A percentile compares a stretch with the other conserved stretches of the same genome.
These are phyloP conservation scores for Cydonia oblonga DNA, from an alignment of 331 rosid species.

Conservation along the genomic window DNA sequence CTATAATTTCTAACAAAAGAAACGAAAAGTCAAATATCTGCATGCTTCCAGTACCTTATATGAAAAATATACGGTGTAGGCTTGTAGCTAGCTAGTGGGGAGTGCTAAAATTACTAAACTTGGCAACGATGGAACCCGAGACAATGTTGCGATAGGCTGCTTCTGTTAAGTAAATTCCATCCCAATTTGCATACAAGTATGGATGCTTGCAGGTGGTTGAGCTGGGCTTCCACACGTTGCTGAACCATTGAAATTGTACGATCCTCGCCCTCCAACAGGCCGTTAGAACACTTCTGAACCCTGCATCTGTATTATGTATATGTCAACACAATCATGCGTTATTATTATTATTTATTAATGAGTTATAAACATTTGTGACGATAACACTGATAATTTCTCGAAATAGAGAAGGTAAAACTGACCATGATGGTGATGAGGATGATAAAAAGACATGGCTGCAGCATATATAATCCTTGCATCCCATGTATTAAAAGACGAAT, in stretches of 20 bases:
- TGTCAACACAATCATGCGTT: no score
- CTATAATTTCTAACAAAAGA: no score
- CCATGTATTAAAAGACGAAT: no score
- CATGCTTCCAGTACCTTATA: no score
- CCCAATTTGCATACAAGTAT: conserved; percentile 36
- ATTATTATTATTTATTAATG: no score
- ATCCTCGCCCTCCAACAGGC: conserved; percentile 46
- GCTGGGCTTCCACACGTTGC: conserved; percentile 20
- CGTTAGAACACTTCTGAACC: conserved; percentile 6
- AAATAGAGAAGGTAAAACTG: not conserved
- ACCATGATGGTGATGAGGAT: conserved; percentile 23
- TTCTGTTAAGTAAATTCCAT: conserved; percentile 50
- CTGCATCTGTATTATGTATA: no score
- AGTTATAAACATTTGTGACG: no score
- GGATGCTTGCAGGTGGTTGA: conserved; percentile 25
- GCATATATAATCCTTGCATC: conserved; percentile 53
- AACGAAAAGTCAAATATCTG: no score
- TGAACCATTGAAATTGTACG: conserved; percentile 26
- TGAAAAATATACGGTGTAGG: no score
- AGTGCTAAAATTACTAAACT: conserved; percentile 9
- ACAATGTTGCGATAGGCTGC: conserved; percentile 31
- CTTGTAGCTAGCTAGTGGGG: conserved; percentile 4
- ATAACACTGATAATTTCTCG: no score
- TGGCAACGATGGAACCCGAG: conserved; percentile 3
- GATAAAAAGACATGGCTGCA: conserved; percentile 25